Evolutionary conservation across 2,329 filamentous ascomycete genomes (phyloP), one percentile per base, ranked within the genome.

Genomic region (Rutstroemia sp.): DNA sequence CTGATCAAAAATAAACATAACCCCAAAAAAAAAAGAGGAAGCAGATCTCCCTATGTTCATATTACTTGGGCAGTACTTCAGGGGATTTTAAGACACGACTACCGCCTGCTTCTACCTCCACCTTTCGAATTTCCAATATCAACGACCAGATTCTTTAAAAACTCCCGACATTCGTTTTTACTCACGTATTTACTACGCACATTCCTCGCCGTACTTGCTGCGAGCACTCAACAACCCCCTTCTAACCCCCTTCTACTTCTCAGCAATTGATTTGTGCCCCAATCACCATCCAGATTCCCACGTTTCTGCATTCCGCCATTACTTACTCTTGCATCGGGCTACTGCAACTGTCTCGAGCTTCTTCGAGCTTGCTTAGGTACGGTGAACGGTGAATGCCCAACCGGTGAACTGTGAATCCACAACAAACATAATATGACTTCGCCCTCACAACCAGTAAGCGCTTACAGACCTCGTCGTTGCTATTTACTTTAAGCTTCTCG

Each of bases 381-480:
- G 60, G 27, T 30, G 27, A 30, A 30, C 27, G 27, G 27, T 30
- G 27, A 30, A 30, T 30, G 27, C 27, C 27, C 27, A 30, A 30
- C 27, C 27, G 27, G 27, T 30, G 27, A 30, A 30, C 27, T 30
- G 37, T 50, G 46, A 50, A 12, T 16, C 27, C 27, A 49, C 38
- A 41, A 55, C 27, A 49, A 41, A 55, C 27, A 49, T 34, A 41
- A 55, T 51, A 65, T 65, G 64, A 58, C 64, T 34, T 64, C 64
- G 51, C 61, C 64, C 19, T 65, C 64, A 27, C 61, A 64, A 52
- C 57, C 63, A 50, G 64, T 65, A 58, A 64, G 64, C 52, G 49
- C 53, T 48, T 46, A 30, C 19, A 39, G 5, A 12, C 12, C 30
- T 46, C 16, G 10, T 12, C 8, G 9, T 49, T 39, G 14, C 37